These are phyloP conservation scores for Balakata baccata DNA, from an alignment of 345 rosid genomes.

Conservation along the genomic window DNA sequence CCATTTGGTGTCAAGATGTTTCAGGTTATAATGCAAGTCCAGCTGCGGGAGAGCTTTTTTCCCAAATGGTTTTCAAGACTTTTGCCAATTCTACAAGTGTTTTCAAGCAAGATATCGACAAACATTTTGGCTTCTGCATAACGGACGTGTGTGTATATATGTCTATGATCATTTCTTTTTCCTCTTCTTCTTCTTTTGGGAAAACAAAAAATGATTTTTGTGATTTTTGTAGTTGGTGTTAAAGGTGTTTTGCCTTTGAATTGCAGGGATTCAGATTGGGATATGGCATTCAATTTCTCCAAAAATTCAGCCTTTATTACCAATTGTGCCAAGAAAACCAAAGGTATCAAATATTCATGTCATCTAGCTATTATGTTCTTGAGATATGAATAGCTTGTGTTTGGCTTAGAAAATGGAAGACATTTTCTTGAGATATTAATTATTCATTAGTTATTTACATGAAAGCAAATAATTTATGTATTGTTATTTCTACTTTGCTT, in stretches of 20 bases:
- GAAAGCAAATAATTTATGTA: too few relatives aligned
- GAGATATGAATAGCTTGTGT: too few relatives aligned
- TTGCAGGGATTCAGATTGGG: slow-evolving; percentile 76
- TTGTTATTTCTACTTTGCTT: too few relatives aligned
- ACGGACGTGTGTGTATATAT: slow-evolving; percentile 62
- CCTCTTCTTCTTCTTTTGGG: neutral
- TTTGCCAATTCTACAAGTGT: slow-evolving; percentile 53
- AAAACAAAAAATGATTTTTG: too few relatives aligned
- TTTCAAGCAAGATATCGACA: slow-evolving; percentile 54
- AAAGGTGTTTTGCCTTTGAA: slow-evolving; percentile 6
- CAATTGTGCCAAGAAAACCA: slow-evolving; percentile 51
- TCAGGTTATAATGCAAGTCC: slow-evolving; percentile 17
- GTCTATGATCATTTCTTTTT: neutral
- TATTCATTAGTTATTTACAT: too few relatives aligned
- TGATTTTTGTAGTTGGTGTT: neutral
- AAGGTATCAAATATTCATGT: slow-evolving; percentile 40
- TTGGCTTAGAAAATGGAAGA: too few relatives aligned
- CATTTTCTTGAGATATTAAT: neutral
- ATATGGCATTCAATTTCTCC: slow-evolving; percentile 84
- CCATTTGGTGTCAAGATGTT: slow-evolving; percentile 23
- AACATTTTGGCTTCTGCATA: slow-evolving; percentile 79
- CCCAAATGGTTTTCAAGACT: slow-evolving; percentile 40
- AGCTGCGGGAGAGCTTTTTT: slow-evolving; percentile 40
- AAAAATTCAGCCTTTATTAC: slow-evolving; percentile 49
- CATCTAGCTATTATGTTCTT: neutral